Conservation (phyloP, 75 land plant genomes). For the Gnetum montanum region DNA sequence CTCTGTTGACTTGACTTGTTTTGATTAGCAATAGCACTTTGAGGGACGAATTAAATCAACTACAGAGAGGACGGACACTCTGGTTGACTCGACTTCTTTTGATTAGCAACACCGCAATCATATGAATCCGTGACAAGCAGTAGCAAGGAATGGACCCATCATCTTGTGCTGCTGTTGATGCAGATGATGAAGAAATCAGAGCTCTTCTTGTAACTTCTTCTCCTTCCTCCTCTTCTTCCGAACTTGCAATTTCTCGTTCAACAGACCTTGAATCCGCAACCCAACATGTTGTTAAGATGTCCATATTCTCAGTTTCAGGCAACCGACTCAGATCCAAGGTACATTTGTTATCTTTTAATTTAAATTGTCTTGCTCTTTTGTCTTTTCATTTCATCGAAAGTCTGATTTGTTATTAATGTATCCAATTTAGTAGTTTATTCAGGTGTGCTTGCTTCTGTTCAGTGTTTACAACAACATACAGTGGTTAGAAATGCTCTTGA, state of each 20-base stretch:
- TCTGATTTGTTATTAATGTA: not conserved
- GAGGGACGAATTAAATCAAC: too few relatives aligned
- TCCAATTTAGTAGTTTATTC: not conserved
- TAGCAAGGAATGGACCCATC: too few relatives aligned
- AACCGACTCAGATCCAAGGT: not conserved
- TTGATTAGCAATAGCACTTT: too few relatives aligned
- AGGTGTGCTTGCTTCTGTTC: not conserved
- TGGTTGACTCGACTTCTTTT: too few relatives aligned
- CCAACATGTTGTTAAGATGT: not conserved
- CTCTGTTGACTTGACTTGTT: too few relatives aligned
- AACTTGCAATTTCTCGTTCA: too few relatives aligned
- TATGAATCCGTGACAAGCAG: too few relatives aligned
- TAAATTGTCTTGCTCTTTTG: not conserved
- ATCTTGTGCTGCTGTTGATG: too few relatives aligned
- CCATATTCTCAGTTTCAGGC: not conserved
- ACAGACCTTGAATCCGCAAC: not conserved
- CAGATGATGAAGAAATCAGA: conserved; percentile 2
- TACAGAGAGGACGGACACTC: too few relatives aligned
- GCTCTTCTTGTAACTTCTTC: not conserved
- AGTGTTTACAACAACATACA: too few relatives aligned
- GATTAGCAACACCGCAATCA: too few relatives aligned
- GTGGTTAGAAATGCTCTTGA: too few relatives aligned
- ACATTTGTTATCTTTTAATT: not conserved
- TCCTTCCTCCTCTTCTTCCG: not conserved
- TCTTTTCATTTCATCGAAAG: not conserved